Percentiles rank a stretch among this genome's conserved stretches.
These are phyloP conservation scores for Monosporascus sp. DNA, from an alignment of 2,329 filamentous ascomycete genomes.

Conservation along the genomic window DNA sequence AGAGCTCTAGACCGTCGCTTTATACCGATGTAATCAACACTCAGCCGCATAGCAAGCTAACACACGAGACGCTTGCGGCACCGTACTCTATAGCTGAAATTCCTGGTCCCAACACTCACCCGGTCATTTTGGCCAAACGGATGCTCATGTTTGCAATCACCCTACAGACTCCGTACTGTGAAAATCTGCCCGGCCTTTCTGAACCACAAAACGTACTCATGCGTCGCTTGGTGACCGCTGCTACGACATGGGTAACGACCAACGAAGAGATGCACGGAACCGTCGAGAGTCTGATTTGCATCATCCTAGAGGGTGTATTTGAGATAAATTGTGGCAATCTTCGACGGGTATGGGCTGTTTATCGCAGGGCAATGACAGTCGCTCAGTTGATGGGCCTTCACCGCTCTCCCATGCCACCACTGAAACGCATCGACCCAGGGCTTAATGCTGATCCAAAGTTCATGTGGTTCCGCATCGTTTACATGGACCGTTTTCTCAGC, in stretches of 20 bases:
- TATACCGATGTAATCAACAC: not conserved
- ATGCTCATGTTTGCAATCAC: slow-evolving; percentile 28
- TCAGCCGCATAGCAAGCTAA: slow-evolving; percentile 12
- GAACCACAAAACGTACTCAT: slow-evolving; percentile 22
- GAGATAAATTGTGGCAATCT: slow-evolving; percentile 34
- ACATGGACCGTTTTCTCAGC: slow-evolving; percentile 29
- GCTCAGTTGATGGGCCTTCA: slow-evolving; percentile 40
- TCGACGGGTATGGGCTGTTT: slow-evolving; percentile 33
- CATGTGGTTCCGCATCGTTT: slow-evolving; percentile 30
- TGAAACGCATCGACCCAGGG: slow-evolving; percentile 5
- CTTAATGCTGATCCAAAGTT: slow-evolving; percentile 1
- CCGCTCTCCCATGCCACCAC: slow-evolving; percentile 14
- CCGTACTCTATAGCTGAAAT: slow-evolving; percentile 4
- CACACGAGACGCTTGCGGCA: slow-evolving; percentile 1
- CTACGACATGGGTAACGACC: slow-evolving; percentile 27
- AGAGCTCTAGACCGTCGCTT: not conserved
- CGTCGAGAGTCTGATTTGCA: slow-evolving; percentile 36
- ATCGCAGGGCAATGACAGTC: slow-evolving; percentile 32
- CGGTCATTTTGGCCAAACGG: slow-evolving; percentile 26
- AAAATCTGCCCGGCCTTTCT: slow-evolving; percentile 14
- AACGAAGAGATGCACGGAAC: slow-evolving; percentile 32
- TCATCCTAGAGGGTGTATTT: slow-evolving; percentile 36
- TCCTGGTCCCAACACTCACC: slow-evolving; percentile 17
- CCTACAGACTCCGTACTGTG: slow-evolving; percentile 17
- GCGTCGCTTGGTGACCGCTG: slow-evolving; percentile 23